phyloP scores from a whole-genome alignment of 495 filamentous ascomycete genomes.

The Hyaloscypha bicolor region DNA sequence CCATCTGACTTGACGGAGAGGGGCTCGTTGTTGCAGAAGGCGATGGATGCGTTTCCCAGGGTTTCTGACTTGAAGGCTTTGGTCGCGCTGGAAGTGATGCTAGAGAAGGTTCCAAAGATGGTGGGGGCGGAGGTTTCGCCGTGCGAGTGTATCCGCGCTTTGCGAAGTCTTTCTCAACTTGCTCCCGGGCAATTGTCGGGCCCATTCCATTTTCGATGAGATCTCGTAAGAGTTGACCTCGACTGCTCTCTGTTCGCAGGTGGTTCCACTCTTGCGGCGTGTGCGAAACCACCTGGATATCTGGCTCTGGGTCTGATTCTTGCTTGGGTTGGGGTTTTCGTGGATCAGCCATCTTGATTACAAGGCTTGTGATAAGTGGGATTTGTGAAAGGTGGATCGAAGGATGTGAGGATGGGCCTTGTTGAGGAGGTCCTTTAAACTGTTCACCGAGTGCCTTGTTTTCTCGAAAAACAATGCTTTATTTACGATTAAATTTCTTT shows the following conservation, averaged over 20 bases:
- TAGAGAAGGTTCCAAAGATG: not conserved
- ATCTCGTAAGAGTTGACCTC: not conserved
- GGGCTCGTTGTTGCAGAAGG: not conserved
- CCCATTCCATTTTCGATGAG: not conserved
- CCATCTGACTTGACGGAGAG: not conserved
- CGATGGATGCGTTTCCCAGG: not conserved
- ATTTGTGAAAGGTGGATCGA: no score
- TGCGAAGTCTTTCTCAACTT: not conserved
- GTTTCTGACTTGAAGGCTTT: no score
- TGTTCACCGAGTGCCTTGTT: no score
- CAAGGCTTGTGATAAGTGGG: no score
- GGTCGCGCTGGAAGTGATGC: not conserved
- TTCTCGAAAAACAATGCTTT: no score
- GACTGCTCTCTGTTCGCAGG: not conserved
- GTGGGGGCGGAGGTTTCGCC: not conserved
- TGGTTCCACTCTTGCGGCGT: constrained; percentile 2
- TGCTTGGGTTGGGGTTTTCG: not conserved
- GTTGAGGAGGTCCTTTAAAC: no score
- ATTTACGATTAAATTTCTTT: no score
- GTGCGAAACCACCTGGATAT: not conserved
- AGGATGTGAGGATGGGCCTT: no score
- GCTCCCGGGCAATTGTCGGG: not conserved
- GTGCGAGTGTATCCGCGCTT: not conserved
- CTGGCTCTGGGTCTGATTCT: not conserved
- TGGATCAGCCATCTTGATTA: not conserved